These are phyloP conservation scores for Trichoderma breve DNA, from an alignment of 2,329 filamentous ascomycete genomes.

Conservation along the genomic window DNA sequence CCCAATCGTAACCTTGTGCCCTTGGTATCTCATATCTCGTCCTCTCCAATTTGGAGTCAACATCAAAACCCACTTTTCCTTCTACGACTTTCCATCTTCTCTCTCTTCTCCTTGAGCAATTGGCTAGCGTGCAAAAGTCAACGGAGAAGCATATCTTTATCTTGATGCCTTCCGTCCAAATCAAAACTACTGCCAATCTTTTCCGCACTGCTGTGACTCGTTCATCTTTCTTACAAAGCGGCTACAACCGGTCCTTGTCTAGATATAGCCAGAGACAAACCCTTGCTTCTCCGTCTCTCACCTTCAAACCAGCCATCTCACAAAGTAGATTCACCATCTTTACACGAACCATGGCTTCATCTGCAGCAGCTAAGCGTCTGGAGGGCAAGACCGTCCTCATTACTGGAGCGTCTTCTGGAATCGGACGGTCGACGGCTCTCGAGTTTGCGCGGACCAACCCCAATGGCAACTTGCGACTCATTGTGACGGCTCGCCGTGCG, in stretches of 20 bases:
- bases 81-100: background rate
- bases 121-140: background rate
- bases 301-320: background rate
- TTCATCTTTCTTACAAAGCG: background rate
- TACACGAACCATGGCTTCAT: slow-evolving; percentile 47
- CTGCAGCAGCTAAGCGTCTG: slow-evolving; percentile 77
- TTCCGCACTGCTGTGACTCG: background rate
- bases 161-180: slow-evolving; percentile 1
- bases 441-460: slow-evolving; percentile 90
- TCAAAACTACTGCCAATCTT: background rate
- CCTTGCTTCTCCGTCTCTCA: background rate
- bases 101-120: background rate
- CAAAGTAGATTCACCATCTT: background rate
- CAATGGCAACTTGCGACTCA: slow-evolving; percentile 72
- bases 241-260: background rate
- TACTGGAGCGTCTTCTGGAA: slow-evolving; percentile 90
- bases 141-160: background rate
- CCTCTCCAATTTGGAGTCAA: background rate
- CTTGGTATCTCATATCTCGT: background rate
- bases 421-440: slow-evolving; percentile 77
- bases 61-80: slow-evolving; percentile 2
- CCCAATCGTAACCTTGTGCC: background rate
- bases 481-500: slow-evolving; percentile 83
- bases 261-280: background rate
- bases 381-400: slow-evolving; percentile 89